Evolutionary conservation across 176 grass and related monocot species (phyloP).

Genomic region (Triticum urartu): DNA sequence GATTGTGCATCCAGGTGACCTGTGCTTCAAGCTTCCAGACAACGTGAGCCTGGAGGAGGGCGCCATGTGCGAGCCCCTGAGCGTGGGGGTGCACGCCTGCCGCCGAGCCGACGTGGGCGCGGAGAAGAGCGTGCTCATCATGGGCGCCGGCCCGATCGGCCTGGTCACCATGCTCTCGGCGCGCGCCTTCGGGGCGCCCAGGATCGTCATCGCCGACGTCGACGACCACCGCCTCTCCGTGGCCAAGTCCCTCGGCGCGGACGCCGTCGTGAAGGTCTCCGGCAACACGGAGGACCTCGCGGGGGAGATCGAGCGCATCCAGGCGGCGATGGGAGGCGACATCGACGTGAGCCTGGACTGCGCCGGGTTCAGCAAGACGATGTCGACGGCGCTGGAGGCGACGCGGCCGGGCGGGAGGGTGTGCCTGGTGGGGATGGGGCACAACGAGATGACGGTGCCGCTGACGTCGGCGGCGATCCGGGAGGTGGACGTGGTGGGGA

Average conservation of each 20-base stretch:
- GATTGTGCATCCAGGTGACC: conserved; percentile 82
- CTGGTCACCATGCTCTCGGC: conserved; percentile 73
- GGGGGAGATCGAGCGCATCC: conserved; percentile 53
- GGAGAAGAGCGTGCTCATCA: conserved; percentile 66
- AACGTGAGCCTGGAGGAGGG: conserved; percentile 82
- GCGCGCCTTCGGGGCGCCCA: conserved; percentile 63
- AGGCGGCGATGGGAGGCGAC: conserved; percentile 49
- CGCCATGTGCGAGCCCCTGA: conserved; percentile 98
- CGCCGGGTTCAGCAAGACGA: conserved; percentile 84
- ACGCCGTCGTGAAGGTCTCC: conserved; percentile 64
- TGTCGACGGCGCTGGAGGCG: conserved; percentile 80
- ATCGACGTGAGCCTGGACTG: conserved; percentile 87
- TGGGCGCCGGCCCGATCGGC: conserved; percentile 85
- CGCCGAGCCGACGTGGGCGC: conserved; percentile 69
- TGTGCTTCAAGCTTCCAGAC: conserved; percentile 91
- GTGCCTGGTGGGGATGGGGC: conserved; percentile 86
- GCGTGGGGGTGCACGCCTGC: conserved; percentile 87
- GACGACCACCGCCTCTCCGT: conserved; percentile 76
- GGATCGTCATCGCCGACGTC: conserved; percentile 69
- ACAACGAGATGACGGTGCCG: conserved; percentile 93
- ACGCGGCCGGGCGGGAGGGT: conserved; percentile 70
- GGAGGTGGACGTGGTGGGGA: conserved; percentile 87
- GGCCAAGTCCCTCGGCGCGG: conserved; percentile 61
- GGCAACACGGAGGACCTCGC: conserved; percentile 34
- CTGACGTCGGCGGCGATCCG: conserved; percentile 63